Base-by-base conservation (phyloP, 2,329 filamentous ascomycete genomes). In the Cercospora brassicicola region DNA sequence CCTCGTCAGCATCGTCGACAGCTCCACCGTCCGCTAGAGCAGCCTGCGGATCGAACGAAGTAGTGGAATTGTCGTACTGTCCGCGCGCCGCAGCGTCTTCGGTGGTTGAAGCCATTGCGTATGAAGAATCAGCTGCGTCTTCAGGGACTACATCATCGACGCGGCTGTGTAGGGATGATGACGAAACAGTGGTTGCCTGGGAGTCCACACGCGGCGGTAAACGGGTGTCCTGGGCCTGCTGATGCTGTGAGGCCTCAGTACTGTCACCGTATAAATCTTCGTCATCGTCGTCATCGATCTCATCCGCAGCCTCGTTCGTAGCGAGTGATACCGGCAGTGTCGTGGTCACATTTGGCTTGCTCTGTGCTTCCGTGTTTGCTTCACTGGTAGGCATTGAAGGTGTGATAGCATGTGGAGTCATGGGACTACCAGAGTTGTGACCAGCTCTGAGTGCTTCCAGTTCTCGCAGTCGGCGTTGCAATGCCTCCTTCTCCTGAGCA, bases 221-320 rank as follows among this genome's bases (percentile, higher is more conserved):
- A 39, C 48, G 48, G 28, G 51, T 26, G 18, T 42, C 26, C 18
- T 60, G 59, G 23, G 59, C 13, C 15, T 39, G 26, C 18, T 59
- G 62, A 62, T 51, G 30, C 11, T 18, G 62, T 15, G 33, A 36
- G 15, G 13, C n/a, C 20, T 39, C 61, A 39, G 42, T 53, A 39
- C 20, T 59, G 11, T 61, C 67, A 45, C 62, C 66, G 42, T 71
- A 68, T 15, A 69, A 42, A 51, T 67, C 64, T 55, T 67, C 66
- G n/a, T 71, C 69, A 31, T 67, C 64, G 15, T 62, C 66, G 23
- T 68, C 69, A 10, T 69, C 69, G 23, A 67, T 60, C 9, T 68
- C 64, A 15, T 62, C 67, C n/a, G 48, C 30, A 6, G 18, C 9
- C 18, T 59, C 68, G 26, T 65, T 45, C 33, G 33, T 30, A 33